A percentile compares a stretch with the other conserved stretches of the same genome.
Conservation (phyloP, 2,329 filamentous ascomycete species). For the Trichoderma pleuroti region DNA sequence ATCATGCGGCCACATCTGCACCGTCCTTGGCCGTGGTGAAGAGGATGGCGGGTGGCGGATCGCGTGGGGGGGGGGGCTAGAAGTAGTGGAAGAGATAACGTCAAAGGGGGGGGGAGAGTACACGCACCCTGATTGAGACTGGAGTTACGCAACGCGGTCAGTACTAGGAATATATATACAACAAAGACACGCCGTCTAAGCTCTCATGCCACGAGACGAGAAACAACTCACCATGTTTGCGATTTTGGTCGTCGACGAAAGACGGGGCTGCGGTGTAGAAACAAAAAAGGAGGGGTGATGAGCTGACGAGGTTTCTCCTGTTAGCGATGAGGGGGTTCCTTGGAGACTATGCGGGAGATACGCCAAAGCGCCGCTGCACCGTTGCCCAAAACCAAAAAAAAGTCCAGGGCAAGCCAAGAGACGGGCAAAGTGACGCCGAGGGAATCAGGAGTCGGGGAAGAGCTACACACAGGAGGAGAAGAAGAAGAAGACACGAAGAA, state of each 20-base stretch:
- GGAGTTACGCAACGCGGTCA: constrained; percentile 9
- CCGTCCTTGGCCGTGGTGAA: neutral
- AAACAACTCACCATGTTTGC: constrained; percentile 42
- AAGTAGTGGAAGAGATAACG: constrained; percentile 23
- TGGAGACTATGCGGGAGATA: constrained; percentile 22
- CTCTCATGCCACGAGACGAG: neutral
- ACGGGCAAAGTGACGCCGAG: neutral
- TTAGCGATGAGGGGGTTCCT: constrained; percentile 25
- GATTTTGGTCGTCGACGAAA: constrained; percentile 25
- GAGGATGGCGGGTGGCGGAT: neutral
- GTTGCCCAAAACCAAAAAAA: neutral
- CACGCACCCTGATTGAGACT: constrained; percentile 69
- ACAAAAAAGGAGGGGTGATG: constrained; percentile 23
- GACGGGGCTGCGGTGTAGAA: neutral
- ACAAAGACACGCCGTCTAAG: neutral
- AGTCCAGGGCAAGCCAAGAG: neutral
- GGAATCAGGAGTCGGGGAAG: neutral
- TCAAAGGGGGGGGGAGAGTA: constrained; percentile 44
- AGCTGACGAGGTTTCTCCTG: constrained; percentile 28
- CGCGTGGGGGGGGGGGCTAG: neutral
- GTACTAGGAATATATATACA: neutral
- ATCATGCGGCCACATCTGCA: neutral
- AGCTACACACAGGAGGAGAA: neutral
- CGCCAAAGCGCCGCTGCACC: constrained; percentile 23
- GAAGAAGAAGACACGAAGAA: neutral